Percentiles rank a stretch among this genome's conserved stretches.
Evolutionary conservation across 305 asterid genomes (phyloP).

Genomic region (Ilex paraguariensis): DNA sequence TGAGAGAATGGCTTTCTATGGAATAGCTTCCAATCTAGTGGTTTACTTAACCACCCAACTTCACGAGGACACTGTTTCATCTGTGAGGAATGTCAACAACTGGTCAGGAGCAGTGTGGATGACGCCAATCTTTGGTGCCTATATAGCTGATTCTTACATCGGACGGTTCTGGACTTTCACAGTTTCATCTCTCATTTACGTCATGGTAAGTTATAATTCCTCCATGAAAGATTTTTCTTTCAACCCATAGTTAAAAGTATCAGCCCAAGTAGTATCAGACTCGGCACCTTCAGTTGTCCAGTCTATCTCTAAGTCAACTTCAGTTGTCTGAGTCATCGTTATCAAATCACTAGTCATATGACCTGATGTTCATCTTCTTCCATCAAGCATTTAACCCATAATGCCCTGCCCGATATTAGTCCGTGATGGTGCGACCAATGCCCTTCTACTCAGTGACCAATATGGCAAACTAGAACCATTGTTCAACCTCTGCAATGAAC

Average conservation of each 20-base stretch:
- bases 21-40: conserved; percentile 76
- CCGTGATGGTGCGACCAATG: too few species aligned
- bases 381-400: too few species aligned
- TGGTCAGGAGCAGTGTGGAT: conserved; percentile 93
- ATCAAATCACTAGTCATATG: too few species aligned
- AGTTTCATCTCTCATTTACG: conserved; percentile 64
- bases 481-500: not conserved
- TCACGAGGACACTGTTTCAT: conserved; percentile 72
- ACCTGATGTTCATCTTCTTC: too few species aligned
- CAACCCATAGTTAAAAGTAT: not conserved
- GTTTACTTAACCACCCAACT: conserved; percentile 76
- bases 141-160: conserved; percentile 69
- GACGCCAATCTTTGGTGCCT: conserved; percentile 81
- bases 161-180: conserved; percentile 95
- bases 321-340: too few species aligned
- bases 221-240: not conserved
- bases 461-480: too few species aligned
- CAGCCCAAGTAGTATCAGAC: not conserved
- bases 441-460: too few species aligned
- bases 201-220: conserved; percentile 39
- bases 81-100: conserved; percentile 75
- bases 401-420: too few species aligned
- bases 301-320: not conserved
- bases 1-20: conserved; percentile 90
- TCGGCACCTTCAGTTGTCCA: not conserved